Conservation (phyloP, 106 monocot species). For the Vanilla planifolia region DNA sequence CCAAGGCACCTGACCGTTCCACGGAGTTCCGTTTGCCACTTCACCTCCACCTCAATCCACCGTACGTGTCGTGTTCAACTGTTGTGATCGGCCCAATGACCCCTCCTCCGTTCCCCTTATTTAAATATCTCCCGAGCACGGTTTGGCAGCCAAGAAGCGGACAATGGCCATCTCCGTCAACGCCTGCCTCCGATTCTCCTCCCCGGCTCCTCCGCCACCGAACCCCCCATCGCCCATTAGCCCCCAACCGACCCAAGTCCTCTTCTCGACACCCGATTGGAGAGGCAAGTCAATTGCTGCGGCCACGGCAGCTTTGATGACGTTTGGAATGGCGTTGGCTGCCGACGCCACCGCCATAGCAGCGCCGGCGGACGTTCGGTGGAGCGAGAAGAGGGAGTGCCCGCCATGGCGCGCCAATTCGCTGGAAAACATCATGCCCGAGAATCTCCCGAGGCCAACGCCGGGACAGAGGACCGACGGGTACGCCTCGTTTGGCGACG, state of each 20-base stretch:
- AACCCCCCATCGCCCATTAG: background rate
- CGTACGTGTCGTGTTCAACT: conserved; percentile 4
- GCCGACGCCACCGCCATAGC: background rate
- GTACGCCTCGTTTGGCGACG: background rate
- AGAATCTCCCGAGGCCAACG: conserved; percentile 24
- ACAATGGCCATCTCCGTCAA: conserved; percentile 22
- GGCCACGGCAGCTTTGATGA: background rate
- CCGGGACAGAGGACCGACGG: conserved; percentile 9
- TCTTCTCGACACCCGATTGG: background rate
- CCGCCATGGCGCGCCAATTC: conserved; percentile 24
- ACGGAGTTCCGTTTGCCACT: no score
- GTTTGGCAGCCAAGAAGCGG: background rate
- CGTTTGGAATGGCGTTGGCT: background rate
- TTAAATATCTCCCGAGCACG: background rate
- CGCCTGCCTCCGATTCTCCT: conserved; percentile 18
- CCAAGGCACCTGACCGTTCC: no score
- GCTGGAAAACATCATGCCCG: conserved; percentile 26
- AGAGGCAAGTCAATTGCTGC: background rate
- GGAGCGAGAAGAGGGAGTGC: conserved; percentile 29
- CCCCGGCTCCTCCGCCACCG: conserved; percentile 2
- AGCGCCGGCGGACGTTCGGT: background rate
- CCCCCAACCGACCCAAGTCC: background rate
- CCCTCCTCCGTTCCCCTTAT: background rate
- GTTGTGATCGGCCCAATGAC: background rate
- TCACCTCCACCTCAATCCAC: background rate